Base-by-base conservation (phyloP, 306 rosid genomes). In the Quercus aquifolioides region DNA sequence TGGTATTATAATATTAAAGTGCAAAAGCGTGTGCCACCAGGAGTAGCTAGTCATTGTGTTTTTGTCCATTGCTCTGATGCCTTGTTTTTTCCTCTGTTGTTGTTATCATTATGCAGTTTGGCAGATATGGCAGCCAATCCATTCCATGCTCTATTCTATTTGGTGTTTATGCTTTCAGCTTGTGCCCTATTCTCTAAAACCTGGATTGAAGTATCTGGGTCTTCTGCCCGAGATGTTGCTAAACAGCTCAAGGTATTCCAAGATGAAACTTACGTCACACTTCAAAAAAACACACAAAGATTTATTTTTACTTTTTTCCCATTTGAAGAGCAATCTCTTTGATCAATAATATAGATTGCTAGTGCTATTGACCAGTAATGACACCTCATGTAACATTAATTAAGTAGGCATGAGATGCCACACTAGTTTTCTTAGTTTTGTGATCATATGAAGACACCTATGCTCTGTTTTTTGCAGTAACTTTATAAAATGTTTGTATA, bases 71-170 rank as follows among this genome's bases (percentile, higher is more conserved):
- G 15, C 64, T 62, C 26, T 67, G 51, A 49, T 38, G 4, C 33
- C 0, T 5, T 60, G 0, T 28, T 38, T 13, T 38, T 13, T 76
- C 23, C 38, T 43, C 14, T 64, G 41, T 31, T 2, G 21, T 19
- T 14, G 14, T 19, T 33, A 6, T 33, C 51, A 33, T 68, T 19
- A 1, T 68, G 38, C 80, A 80, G 84, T 76, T 69, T 81, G 49
- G 84, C 84, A 25, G 84, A 81, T 70, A 81, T 81, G 84, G 84
- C 84, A 10, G 84, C 84, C 79, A 69, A 80, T 68, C 84, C 84
- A 23, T 80, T 75, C 76, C 84, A 80, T 68, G 84, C 84, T 46
- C 74, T 81, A 31, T 81, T 81, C 76, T 81, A 81, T 69, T 71
- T 81, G 15, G 80, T 81, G n/a, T 81, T 81, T 31, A 81, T 81